Percentiles rank a stretch among this genome's conserved stretches.
Evolutionary conservation across 2,329 filamentous ascomycete genomes (phyloP).

Genomic region (Microcera coccophila): DNA sequence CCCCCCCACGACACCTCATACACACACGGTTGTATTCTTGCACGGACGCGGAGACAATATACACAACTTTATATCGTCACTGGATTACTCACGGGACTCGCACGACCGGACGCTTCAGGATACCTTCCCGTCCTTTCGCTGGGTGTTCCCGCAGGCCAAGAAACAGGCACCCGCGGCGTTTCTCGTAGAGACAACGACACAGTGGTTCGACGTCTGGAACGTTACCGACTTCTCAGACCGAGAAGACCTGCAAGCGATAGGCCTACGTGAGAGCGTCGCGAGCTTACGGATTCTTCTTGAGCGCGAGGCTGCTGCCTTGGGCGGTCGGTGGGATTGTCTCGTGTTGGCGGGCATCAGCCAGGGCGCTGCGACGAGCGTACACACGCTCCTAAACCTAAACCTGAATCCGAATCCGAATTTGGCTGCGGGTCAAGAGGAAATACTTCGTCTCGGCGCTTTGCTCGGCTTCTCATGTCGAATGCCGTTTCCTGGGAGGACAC

Average conservation of each 20-base stretch:
- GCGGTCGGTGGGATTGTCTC: constrained; percentile 35
- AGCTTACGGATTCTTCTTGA: constrained; percentile 31
- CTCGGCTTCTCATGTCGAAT: constrained; percentile 36
- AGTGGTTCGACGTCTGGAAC: constrained; percentile 52
- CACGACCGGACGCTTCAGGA: constrained; percentile 31
- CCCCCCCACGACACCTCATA: constrained; percentile 26
- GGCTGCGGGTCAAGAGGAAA: background rate
- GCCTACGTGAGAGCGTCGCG: constrained; percentile 36
- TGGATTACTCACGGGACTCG: constrained; percentile 29
- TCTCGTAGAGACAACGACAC: constrained; percentile 24
- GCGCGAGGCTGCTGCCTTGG: constrained; percentile 34
- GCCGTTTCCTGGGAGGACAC: constrained; percentile 31
- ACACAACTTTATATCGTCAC: constrained; percentile 27
- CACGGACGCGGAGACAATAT: constrained; percentile 42
- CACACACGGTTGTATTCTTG: constrained; percentile 43
- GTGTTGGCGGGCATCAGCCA: constrained; percentile 45
- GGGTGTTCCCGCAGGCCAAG: constrained; percentile 46
- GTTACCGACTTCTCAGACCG: constrained; percentile 36
- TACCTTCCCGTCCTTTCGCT: constrained; percentile 43
- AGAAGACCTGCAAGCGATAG: constrained; percentile 41
- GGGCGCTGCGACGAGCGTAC: constrained; percentile 39
- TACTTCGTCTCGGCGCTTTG: constrained; percentile 27
- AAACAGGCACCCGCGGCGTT: constrained; percentile 16
- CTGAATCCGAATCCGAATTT: constrained; percentile 11
- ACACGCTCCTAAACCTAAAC: constrained; percentile 35